These are phyloP conservation scores for Colletotrichum brevisporum DNA, from an alignment of 2,329 filamentous ascomycete genomes.

Conservation along the genomic window DNA sequence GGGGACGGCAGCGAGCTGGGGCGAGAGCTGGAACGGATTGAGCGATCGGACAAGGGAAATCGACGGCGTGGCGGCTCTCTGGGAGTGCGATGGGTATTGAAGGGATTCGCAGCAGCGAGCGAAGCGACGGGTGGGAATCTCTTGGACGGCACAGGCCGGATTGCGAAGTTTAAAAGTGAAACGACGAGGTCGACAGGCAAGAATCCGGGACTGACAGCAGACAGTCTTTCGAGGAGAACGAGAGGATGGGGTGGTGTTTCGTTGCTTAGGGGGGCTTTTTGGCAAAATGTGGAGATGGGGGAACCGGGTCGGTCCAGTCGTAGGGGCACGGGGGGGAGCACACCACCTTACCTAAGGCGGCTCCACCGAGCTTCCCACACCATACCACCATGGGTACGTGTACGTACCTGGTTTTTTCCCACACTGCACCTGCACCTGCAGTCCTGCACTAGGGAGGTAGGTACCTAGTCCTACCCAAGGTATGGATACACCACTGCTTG, in stretches of 20 bases:
- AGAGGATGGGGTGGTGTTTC: conserved; percentile 41
- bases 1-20: not conserved
- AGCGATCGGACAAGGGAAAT: not conserved
- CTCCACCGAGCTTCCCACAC: not conserved
- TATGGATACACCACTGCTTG: too few species aligned
- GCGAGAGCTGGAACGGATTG: not conserved
- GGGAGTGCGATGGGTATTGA: not conserved
- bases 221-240: conserved; percentile 40
- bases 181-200: conserved; percentile 40
- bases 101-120: conserved; percentile 26
- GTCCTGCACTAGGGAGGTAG: not conserved
- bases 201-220: conserved; percentile 41
- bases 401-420: not conserved
- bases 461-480: not conserved
- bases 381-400: not conserved
- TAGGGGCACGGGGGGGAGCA: conserved; percentile 3
- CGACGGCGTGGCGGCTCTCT: not conserved
- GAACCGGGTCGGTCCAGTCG: conserved; percentile 35
- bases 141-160: conserved; percentile 41
- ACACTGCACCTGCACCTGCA: not conserved
- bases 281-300: conserved; percentile 41
- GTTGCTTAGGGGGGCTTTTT: conserved; percentile 41
- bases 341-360: conserved; percentile 7
- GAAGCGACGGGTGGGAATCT: conserved; percentile 36
- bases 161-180: conserved; percentile 41